Conservation (phyloP, 2,329 filamentous ascomycete species). For the Pseudocercospora macadamiae region DNA sequence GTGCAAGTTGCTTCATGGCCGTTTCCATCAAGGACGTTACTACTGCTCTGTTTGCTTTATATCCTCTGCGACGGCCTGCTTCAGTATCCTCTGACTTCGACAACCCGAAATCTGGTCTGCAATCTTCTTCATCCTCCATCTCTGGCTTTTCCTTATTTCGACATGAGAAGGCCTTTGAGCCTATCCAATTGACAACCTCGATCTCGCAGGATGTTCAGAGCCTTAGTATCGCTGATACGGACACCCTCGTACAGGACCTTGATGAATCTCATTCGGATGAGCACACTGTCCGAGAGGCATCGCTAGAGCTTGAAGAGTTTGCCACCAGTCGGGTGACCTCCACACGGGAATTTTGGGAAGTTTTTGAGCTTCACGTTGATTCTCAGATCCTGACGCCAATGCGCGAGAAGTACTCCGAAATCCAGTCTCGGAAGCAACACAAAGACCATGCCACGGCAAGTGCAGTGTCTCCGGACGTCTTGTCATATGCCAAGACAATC, state of each 20-base stretch:
- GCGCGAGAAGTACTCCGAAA: slow-evolving; percentile 12
- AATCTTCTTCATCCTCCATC: slow-evolving; percentile 54
- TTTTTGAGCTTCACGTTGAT: slow-evolving; percentile 10
- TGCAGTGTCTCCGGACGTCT: slow-evolving; percentile 1
- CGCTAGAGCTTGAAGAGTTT: slow-evolving; percentile 25
- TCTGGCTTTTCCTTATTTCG: slow-evolving; percentile 56
- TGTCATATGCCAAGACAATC: slow-evolving; percentile 4
- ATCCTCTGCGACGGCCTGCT: slow-evolving; percentile 71
- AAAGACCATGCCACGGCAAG: neutral
- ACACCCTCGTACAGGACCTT: neutral
- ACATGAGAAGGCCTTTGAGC: slow-evolving; percentile 15
- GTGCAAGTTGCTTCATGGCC: slow-evolving; percentile 18
- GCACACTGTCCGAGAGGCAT: slow-evolving; percentile 18
- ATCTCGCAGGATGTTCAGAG: slow-evolving; percentile 2
- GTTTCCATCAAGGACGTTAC: slow-evolving; percentile 76
- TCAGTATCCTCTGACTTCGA: slow-evolving; percentile 56
- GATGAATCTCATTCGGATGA: slow-evolving; percentile 2
- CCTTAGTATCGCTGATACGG: neutral
- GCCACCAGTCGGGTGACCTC: slow-evolving; percentile 8
- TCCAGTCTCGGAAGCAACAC: neutral
- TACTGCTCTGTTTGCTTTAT: slow-evolving; percentile 80
- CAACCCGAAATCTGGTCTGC: slow-evolving; percentile 51
- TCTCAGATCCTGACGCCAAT: slow-evolving; percentile 8
- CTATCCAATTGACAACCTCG: neutral
- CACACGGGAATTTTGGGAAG: slow-evolving; percentile 19